Percentiles rank a stretch among this genome's conserved stretches.
Evolutionary conservation across 495 filamentous ascomycete species (phyloP).

Genomic region (Lasiosphaeria ovina): DNA sequence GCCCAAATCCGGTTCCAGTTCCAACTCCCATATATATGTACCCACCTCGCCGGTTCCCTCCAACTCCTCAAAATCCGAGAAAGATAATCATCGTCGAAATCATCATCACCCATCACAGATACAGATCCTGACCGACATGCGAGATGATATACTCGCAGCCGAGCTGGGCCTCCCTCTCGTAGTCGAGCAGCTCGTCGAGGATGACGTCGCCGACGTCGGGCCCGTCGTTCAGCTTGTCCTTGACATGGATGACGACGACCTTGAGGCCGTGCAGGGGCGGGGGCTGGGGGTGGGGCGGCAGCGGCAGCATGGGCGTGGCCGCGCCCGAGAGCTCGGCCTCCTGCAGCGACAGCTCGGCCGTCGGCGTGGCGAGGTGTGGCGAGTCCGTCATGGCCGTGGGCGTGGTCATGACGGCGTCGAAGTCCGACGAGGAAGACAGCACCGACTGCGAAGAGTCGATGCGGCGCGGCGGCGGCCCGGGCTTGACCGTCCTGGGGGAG

Average conservation of each 20-base stretch:
- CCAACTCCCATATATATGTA: too few relatives aligned
- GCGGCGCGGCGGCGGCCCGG: conserved; percentile 1
- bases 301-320: not conserved
- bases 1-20: too few relatives aligned
- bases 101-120: conserved; percentile 21
- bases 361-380: conserved; percentile 36
- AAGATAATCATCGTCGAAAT: too few relatives aligned
- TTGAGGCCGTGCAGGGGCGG: conserved; percentile 49
- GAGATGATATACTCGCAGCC: conserved; percentile 80
- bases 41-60: too few relatives aligned
- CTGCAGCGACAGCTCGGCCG: conserved; percentile 35
- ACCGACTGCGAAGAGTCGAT: not conserved
- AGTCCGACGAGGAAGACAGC: not conserved
- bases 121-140: conserved; percentile 47
- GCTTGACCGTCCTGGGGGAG: conserved; percentile 36
- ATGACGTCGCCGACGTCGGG: conserved; percentile 62
- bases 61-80: too few relatives aligned
- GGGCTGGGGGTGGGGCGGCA: conserved; percentile 7
- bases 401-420: not conserved
- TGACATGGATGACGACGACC: conserved; percentile 78
- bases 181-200: conserved; percentile 59
- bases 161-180: conserved; percentile 59
- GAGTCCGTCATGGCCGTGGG: conserved; percentile 16
- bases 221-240: conserved; percentile 68
- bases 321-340: conserved; percentile 26